phyloP scores from a whole-genome alignment of 306 rosid genomes.

The Cucurbita pepo region DNA sequence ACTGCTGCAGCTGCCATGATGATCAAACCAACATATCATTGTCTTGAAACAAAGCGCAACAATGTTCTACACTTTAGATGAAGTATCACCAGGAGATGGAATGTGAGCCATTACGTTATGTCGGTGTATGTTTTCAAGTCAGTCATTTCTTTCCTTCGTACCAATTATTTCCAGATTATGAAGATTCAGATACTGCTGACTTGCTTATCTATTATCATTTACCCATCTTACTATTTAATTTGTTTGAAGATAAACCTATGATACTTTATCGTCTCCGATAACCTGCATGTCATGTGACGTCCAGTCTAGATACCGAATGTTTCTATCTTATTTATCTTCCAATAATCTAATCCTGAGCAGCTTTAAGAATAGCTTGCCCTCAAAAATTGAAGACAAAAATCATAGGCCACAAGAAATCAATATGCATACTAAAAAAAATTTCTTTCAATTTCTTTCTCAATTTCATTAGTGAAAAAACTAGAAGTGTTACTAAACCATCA shows the following conservation, averaged over 20 bases:
- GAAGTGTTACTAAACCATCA: too few relatives aligned
- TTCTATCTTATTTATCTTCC: neutral
- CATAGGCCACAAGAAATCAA: too few relatives aligned
- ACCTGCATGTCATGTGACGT: neutral
- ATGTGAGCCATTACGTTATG: neutral
- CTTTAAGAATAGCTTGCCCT: neutral
- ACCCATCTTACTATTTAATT: conserved; percentile 1
- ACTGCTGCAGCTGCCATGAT: neutral
- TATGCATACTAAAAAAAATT: too few relatives aligned
- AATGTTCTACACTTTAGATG: neutral
- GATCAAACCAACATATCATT: neutral
- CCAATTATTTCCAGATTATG: neutral
- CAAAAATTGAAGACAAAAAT: too few relatives aligned
- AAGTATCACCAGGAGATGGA: conserved; percentile 1
- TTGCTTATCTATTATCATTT: neutral
- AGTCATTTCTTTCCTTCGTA: neutral
- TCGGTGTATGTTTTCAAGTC: neutral
- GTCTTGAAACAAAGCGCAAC: neutral
- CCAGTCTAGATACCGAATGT: neutral
- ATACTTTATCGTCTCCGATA: neutral
- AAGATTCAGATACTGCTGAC: neutral
- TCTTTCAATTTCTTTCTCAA: too few relatives aligned
- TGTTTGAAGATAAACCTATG: neutral
- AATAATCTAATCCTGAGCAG: neutral
- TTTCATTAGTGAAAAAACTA: too few relatives aligned